Base-by-base conservation (phyloP, 805 yeast genomes). In the Ogataea thermomethanolica region DNA sequence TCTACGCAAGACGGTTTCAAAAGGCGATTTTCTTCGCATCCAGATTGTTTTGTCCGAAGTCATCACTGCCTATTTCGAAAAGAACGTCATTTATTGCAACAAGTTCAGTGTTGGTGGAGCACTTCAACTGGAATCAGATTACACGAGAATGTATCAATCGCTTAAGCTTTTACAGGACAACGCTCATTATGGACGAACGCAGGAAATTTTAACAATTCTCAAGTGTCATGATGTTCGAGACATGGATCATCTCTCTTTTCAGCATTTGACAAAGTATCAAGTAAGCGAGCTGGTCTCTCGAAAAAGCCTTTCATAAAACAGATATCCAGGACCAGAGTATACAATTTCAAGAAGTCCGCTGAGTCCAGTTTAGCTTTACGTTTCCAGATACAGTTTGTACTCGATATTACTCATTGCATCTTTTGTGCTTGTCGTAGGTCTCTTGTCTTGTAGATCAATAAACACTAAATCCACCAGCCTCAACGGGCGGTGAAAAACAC, bases 21-120 rank as follows among this genome's bases (percentile, higher is more conserved):
- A 41, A 1, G 45, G 57, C 5, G 70, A 66, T 33, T 58, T 49
- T 37, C 46, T 56, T 17, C 44, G 49, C 5, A 43, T 66, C 26
- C 49, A 56, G 27, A 36, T 51, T 4, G 33, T 41, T 8, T 41
- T 70, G 7, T 52, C 67, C 1, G 33, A 39, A 5, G 53, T 56
- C 3, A 39, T 71, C n/a, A 57, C 66, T 2, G 46, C 46, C 13
- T 66, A 68, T 37, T 54, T 72, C 35, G 67, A 65, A 54, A 60
- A 55, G 22, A 61, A 63, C 36, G 57, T 72, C 10, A 53, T 70
- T 8, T 59, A 61, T 45, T 66, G 66, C 7, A 65, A 65, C 44
- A 54, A 48, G 33, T 73, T 71, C 50, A 55, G 56, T 10, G 20
- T 24, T 5, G 24, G 30, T 7, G 73, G 73, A 5, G 71, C 69